phyloP scores from a whole-genome alignment of 129 eudicot species.

The Saposhnikovia divaricata region DNA sequence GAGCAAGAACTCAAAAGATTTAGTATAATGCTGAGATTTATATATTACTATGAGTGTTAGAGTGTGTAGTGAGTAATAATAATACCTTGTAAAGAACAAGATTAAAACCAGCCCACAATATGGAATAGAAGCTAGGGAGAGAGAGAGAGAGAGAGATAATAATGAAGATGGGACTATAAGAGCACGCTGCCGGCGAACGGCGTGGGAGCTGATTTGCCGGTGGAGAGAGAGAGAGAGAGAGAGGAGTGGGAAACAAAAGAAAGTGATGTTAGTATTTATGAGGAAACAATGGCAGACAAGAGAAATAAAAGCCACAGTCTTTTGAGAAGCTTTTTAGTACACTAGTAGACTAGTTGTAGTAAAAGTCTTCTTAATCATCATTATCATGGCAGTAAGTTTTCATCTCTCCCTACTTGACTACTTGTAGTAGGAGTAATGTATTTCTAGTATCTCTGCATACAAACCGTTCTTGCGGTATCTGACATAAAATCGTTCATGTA shows the following conservation, averaged over 20 bases:
- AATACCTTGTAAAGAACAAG: neutral
- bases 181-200: constrained; percentile 13
- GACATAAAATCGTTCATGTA: too few relatives aligned
- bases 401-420: neutral
- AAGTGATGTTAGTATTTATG: constrained; percentile 18
- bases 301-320: constrained; percentile 33
- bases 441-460: too few relatives aligned
- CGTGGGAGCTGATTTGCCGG: constrained; percentile 8
- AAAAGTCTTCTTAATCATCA: constrained; percentile 21
- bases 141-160: neutral
- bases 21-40: neutral
- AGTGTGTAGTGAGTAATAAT: neutral
- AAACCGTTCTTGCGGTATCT: too few relatives aligned
- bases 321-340: constrained; percentile 23
- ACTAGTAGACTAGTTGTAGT: neutral
- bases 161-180: constrained; percentile 11
- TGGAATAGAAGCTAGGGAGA: neutral
- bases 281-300: constrained; percentile 40
- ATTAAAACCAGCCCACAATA: constrained; percentile 5
- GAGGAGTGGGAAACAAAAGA: constrained; percentile 15
- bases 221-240: neutral
- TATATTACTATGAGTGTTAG: neutral
- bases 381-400: neutral
- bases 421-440: too few relatives aligned
- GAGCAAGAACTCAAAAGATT: neutral